Conservation (phyloP, 1,284 basidiomycete species). For the Ceratobasidium sp. region DNA sequence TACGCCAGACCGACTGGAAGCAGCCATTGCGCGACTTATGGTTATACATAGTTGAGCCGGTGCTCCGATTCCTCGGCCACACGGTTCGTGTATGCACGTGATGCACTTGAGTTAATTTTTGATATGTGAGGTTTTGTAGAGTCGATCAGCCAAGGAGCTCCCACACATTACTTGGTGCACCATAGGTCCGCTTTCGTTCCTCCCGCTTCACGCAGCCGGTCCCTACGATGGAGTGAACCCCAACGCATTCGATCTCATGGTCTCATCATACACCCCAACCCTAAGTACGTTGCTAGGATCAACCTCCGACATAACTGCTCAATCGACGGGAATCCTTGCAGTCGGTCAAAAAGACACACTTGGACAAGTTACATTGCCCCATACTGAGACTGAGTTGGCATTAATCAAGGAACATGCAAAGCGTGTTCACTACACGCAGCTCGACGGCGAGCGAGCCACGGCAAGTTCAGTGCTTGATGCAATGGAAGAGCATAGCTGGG, state of each 20-base stretch:
- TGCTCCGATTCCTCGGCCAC: too few relatives aligned
- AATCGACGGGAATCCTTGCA: not conserved
- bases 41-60: too few relatives aligned
- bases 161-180: slow-evolving; percentile 19
- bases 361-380: not conserved
- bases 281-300: not conserved
- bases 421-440: not conserved
- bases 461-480: not conserved
- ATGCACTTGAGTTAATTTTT: not conserved
- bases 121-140: not conserved
- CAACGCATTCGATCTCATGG: not conserved
- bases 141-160: not conserved
- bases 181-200: not conserved
- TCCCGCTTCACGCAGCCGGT: not conserved
- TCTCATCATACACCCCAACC: not conserved
- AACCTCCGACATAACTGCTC: not conserved
- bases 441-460: not conserved
- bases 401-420: not conserved
- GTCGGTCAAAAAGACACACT: not conserved
- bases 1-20: not conserved
- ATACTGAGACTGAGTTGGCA: not conserved
- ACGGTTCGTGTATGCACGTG: not conserved
- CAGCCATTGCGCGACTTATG: too few relatives aligned
- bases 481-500: not conserved
- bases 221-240: not conserved